A percentile compares a stretch with the other conserved stretches of the same genome.
Evolutionary conservation across 352 stramenopile genomes (phyloP).

Genomic region (Phytophthora lateralis): DNA sequence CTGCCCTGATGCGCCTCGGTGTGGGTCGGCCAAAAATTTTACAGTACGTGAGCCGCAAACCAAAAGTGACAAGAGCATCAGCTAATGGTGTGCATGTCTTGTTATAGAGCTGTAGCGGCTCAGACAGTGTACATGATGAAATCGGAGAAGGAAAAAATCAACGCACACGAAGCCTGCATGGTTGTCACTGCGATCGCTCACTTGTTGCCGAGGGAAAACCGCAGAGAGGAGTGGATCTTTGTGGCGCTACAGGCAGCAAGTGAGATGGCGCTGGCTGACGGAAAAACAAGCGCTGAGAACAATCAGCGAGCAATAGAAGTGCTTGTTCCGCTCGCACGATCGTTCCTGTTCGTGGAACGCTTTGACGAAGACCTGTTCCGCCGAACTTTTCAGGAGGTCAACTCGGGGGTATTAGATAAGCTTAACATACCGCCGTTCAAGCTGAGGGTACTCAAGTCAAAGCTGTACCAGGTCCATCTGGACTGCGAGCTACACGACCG

Average conservation of each 20-base stretch:
- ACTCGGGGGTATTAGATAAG: conserved; percentile 46
- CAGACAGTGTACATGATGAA: conserved; percentile 49
- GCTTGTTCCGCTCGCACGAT: conserved; percentile 52
- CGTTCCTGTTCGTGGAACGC: conserved; percentile 54
- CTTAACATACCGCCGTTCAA: conserved; percentile 39
- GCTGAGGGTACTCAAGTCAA: conserved; percentile 42
- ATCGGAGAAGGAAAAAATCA: conserved; percentile 35
- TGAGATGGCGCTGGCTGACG: conserved; percentile 38
- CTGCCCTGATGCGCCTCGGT: conserved; percentile 55
- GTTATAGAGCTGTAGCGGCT: conserved; percentile 48
- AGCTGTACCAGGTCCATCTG: conserved; percentile 72
- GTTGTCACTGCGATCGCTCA: conserved; percentile 53
- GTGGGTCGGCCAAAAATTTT: conserved; percentile 64
- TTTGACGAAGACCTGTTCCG: conserved; percentile 63
- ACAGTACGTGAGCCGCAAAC: conserved; percentile 39
- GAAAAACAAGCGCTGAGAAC: conserved; percentile 28
- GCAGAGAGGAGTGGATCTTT: conserved; percentile 54
- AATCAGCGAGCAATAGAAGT: conserved; percentile 34
- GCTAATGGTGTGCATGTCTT: conserved; percentile 1
- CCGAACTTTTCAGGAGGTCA: conserved; percentile 48
- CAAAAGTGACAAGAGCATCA: background rate
- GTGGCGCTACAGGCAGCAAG: conserved; percentile 47
- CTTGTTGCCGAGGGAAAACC: conserved; percentile 55
- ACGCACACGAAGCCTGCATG: conserved; percentile 52
- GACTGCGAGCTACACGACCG: conserved; percentile 52